These are phyloP conservation scores for Aureobasidium leucospermi DNA, from an alignment of 2,329 filamentous ascomycete species.

Conservation along the genomic window DNA sequence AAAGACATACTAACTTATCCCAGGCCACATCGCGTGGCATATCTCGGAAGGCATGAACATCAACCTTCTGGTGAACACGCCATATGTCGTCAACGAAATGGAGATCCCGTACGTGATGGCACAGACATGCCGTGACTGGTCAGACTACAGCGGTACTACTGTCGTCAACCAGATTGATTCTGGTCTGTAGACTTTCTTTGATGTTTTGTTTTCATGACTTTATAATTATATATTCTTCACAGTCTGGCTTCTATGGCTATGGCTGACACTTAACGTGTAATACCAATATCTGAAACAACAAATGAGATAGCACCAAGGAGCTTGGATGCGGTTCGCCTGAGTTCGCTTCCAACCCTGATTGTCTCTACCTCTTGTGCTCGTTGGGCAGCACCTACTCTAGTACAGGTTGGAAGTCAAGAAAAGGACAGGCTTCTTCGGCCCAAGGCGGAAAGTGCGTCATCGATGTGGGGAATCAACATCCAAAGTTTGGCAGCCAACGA, in stretches of 20 bases:
- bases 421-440: background rate
- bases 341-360: no score
- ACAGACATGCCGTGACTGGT: slow-evolving; percentile 27
- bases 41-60: slow-evolving; percentile 25
- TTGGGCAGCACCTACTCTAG: no score
- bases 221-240: background rate
- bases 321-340: no score
- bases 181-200: slow-evolving; percentile 16
- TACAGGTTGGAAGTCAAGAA: no score
- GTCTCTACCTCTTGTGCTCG: no score
- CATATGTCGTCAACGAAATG: slow-evolving; percentile 22
- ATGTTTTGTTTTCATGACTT: background rate
- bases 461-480: background rate
- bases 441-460: background rate
- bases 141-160: slow-evolving; percentile 16
- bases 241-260: background rate
- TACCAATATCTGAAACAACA: background rate
- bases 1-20: no score
- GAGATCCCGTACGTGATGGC: slow-evolving; percentile 24
- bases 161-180: slow-evolving; percentile 24
- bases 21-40: slow-evolving; percentile 27
- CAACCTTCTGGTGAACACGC: slow-evolving; percentile 25
- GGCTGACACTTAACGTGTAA: background rate
- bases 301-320: no score
- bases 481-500: background rate